phyloP scores from a whole-genome alignment of 306 rosid species.

The Ormosia emarginata region DNA sequence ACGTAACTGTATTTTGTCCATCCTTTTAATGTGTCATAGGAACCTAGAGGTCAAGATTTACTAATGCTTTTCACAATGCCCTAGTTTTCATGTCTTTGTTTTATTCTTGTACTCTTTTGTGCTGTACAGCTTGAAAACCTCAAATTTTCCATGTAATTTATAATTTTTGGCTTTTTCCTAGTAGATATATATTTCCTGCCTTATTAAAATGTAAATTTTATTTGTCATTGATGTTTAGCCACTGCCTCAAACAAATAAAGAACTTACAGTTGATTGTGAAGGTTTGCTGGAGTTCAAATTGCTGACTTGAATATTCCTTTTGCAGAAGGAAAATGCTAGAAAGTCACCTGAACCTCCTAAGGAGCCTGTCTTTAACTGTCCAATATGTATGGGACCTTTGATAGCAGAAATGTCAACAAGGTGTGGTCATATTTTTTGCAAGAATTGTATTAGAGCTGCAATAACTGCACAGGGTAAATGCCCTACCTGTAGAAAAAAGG shows the following conservation, averaged over 20 bases:
- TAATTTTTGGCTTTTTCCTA: background rate
- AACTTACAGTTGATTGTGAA: background rate
- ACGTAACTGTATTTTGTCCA: background rate
- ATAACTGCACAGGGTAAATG: slow-evolving; percentile 46
- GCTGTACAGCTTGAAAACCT: background rate
- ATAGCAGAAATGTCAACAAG: slow-evolving; percentile 69
- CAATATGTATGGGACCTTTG: slow-evolving; percentile 67
- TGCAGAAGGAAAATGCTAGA: slow-evolving; percentile 43
- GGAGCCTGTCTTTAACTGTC: slow-evolving; percentile 72
- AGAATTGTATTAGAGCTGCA: slow-evolving; percentile 56
- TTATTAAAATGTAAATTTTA: background rate
- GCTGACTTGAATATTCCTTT: slow-evolving; percentile 21
- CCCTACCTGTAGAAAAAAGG: slow-evolving; percentile 79
- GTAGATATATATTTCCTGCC: background rate
- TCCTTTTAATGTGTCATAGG: background rate
- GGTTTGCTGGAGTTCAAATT: background rate
- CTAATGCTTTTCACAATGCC: background rate
- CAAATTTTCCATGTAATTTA: background rate
- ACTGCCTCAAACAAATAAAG: background rate
- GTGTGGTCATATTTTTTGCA: slow-evolving; percentile 96
- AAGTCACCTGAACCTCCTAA: slow-evolving; percentile 46
- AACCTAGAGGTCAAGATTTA: background rate
- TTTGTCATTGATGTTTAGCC: background rate
- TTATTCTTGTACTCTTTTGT: background rate
- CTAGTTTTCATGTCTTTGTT: background rate